Base-by-base conservation (phyloP, 1,139 yeast species). In the Magnusiomyces clavatus region DNA sequence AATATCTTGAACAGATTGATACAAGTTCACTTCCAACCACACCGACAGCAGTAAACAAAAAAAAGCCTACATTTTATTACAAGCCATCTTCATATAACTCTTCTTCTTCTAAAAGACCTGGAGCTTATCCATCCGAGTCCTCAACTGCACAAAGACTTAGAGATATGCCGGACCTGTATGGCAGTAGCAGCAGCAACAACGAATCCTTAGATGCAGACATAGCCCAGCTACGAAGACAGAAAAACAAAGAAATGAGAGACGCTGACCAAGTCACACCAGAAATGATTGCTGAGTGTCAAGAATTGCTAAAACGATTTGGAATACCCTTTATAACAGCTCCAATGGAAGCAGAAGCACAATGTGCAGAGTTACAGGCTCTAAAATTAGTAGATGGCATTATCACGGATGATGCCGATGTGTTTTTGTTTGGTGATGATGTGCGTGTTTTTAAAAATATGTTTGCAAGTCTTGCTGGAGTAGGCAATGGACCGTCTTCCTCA, bases 271-370 rank as follows among this genome's bases (percentile, higher is more conserved):
- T 92, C 0, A 86, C 96, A 0, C 80, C 80, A 16, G 78, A 78
- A 2, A 92, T 94, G 97, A 78, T 92, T 20, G 75, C 76, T 46
- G 97, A 92, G 64, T 94, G 95, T 11, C 97, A 92, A 66, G 96
- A 88, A 56, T 72, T 94, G 42, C 72, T 94, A 5, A 78, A 83
- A 38, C 57, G 94, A 52, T 94, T 94, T 71, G 98, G 98, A 0
- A 85, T 92, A 11, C 98, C 98, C 0, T 92, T 80, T 60, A 78
- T 92, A 6, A 87, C 96, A 0, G 97, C 97, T 0, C 97, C 97
- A 0, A 88, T 87, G 88, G 98, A 92, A 68, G 98, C 98, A 1
- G 98, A 92, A 70, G 97, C 97, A 0, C 98, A 92, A 63, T 92
- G 98, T 69, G 97, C 96, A 0, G 87, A 83, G 58, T 69, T 92